phyloP scores from a whole-genome alignment of 176 grass and related monocot genomes.

The Raddia distichophylla region DNA sequence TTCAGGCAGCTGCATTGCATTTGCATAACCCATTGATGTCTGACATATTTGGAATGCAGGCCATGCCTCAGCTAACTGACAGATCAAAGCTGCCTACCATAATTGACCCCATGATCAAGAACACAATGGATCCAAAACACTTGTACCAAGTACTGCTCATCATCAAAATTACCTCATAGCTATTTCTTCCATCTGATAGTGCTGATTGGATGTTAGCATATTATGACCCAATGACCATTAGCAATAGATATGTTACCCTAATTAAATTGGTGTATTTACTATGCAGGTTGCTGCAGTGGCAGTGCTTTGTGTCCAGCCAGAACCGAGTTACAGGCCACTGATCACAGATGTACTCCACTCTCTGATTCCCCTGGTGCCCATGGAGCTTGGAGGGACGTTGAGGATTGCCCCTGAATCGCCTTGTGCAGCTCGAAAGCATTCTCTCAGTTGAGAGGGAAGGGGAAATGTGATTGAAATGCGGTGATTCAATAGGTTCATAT shows the following conservation, averaged over 20 bases:
- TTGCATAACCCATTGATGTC: conserved; percentile 23
- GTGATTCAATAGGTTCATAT: conserved; percentile 6
- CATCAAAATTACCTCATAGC: not conserved
- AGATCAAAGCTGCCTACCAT: conserved; percentile 95
- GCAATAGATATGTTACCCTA: not conserved
- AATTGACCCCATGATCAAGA: conserved; percentile 85
- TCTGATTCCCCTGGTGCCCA: conserved; percentile 80
- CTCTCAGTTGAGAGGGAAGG: conserved; percentile 36
- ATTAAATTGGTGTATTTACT: not conserved
- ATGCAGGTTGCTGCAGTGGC: conserved; percentile 87
- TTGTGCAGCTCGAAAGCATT: conserved; percentile 20
- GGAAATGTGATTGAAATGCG: not conserved
- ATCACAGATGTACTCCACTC: conserved; percentile 97
- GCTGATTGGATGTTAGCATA: no score
- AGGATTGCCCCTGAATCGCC: conserved; percentile 47
- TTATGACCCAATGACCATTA: no score
- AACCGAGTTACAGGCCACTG: conserved; percentile 91
- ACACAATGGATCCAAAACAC: conserved; percentile 94
- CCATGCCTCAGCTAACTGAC: conserved; percentile 98
- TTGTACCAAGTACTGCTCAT: conserved; percentile 74
- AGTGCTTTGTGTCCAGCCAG: conserved; percentile 89
- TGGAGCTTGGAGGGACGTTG: conserved; percentile 85
- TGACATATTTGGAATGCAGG: conserved; percentile 58
- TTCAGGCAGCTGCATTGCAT: conserved; percentile 1
- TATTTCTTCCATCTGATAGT: not conserved